Base-by-base conservation (phyloP, 108 stramenopile species). In the Discostella stelligeroides region DNA sequence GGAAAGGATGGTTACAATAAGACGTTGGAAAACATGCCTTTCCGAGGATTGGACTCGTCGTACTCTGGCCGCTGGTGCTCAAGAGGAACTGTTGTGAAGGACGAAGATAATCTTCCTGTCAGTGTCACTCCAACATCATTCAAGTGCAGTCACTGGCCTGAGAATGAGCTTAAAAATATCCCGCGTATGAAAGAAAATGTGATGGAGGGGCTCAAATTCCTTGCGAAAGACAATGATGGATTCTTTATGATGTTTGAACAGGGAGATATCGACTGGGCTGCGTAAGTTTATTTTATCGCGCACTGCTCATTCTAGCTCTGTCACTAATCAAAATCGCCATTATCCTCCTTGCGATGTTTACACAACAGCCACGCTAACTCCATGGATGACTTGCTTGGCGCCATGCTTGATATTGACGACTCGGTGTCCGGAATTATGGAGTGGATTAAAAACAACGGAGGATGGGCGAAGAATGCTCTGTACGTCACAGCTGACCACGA, bases 231-330 rank as follows among this genome's bases (percentile, higher is more conserved):
- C 34, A 74, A 85, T 29, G 79, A 85, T 60, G 82, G 82, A 25
- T 86, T 83, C 76, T 86, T 86, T 62, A 37, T 86, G 40, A 83
- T 86, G 85, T 75, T 77, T 56, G 85, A 86, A 55, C 85, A 86
- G 60, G 85, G 85, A 20, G 85, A 86, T 72, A 68, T 61, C 73
- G 85, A 86, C 60, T 86, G 85, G 85, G 80, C 85, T 1, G 85
- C 68, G 27, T 57, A 28, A 57, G 56, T 57, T 57, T 14, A 11
- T 34, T 34, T 34, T 6, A 34, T 5, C 34, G 6, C 34, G 34
- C 6, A 34, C 34, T n/a, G n/a, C n/a, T n/a, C n/a, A n/a, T n/a
- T n/a, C n/a, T n/a, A n/a, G n/a, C n/a, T 13, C 34, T 27, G 10
- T 15, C 56, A 27, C 12, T 18, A 17, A 57, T 4, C 14, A 1